Base-by-base conservation (phyloP, 73 alveolate species). In the Halteria grandinella region DNA sequence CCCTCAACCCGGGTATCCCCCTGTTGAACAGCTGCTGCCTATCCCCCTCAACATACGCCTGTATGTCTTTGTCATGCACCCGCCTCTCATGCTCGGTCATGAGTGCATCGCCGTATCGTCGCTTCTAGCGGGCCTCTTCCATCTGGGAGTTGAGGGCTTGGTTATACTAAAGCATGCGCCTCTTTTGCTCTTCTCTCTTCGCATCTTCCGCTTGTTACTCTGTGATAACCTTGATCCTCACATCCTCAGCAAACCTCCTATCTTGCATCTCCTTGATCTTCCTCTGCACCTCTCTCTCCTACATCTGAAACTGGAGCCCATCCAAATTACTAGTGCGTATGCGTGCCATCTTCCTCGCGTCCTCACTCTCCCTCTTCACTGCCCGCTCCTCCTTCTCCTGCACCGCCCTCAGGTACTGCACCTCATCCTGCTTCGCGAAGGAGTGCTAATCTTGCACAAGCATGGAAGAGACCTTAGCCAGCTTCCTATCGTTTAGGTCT, bases 11-110 rank as follows among this genome's bases (percentile, higher is more conserved):
- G 41, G 34, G 25, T 18, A 60, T 36, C 49, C 24, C 23, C 12
- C 55, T 11, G 17, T 62, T 14, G n/a, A 43, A 48, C 45, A 44
- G 60, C 48, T 2, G 14, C 15, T 2, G 69, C 36, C n/a, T n/a
- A 20, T 77, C 89, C 62, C 17, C 17, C n/a, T 45, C 23, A 44
- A 69, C 83, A 69, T 79, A 79, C 4, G 90, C 83, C 31, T 69
- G 64, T 4, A 79, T 69, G 14, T 79, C 78, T 44, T 54, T 44
- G 28, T 79, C 90, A 69, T 79, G 47, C 3, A 79, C 78, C 34
- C 84, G 64, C 41, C 90, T 47, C 29, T 79, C 90, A 51, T 79
- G 90, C 32, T 79, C 90, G 28, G 79, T 69, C 90, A 79, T 79
- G 20, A 79, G 40, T 10, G 55, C n/a, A n/a, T n/a, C 83, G 1